These are phyloP conservation scores for Candida ipomoeae DNA, from an alignment of 805 yeast species.

Conservation along the genomic window DNA sequence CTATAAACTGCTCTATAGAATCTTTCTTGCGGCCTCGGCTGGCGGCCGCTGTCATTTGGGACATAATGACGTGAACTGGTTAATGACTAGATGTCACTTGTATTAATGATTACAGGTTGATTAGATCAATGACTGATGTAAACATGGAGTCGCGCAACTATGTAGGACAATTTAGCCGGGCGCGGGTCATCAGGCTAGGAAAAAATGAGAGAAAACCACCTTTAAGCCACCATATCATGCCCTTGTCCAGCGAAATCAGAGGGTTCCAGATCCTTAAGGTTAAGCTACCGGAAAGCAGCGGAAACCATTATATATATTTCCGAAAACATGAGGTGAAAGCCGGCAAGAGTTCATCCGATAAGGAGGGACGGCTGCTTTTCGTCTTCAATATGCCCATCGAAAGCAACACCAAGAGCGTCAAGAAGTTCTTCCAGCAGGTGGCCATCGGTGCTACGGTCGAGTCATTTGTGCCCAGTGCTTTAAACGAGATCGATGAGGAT, in stretches of 20 bases:
- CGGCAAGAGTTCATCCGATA: conserved; percentile 21
- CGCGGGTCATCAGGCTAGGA: conserved; percentile 4
- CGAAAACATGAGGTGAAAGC: conserved; percentile 56
- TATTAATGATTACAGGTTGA: too few relatives aligned
- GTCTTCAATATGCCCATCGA: conserved; percentile 70
- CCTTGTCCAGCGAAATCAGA: conserved; percentile 41
- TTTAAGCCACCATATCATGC: conserved; percentile 7
- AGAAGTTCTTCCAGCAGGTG: conserved; percentile 52
- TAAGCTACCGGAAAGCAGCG: conserved; percentile 32
- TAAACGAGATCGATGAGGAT: conserved; percentile 43
- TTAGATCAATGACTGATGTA: not conserved
- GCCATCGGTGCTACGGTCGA: conserved; percentile 67
- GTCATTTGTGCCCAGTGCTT: conserved; percentile 29
- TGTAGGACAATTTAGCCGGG: conserved; percentile 1
- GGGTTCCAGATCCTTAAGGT: conserved; percentile 56
- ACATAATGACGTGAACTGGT: not conserved
- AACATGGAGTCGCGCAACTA: conserved; percentile 3
- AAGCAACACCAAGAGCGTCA: conserved; percentile 49
- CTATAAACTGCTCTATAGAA: conserved; percentile 48
- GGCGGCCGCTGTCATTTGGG: not conserved
- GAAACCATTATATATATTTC: conserved; percentile 56
- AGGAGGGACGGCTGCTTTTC: conserved; percentile 53
- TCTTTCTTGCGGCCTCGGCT: conserved; percentile 45
- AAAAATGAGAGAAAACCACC: conserved; percentile 1
- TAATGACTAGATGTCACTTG: too few relatives aligned